These are phyloP conservation scores for Adansonia madagascariensis DNA, from an alignment of 441 rosid species.

Conservation along the genomic window DNA sequence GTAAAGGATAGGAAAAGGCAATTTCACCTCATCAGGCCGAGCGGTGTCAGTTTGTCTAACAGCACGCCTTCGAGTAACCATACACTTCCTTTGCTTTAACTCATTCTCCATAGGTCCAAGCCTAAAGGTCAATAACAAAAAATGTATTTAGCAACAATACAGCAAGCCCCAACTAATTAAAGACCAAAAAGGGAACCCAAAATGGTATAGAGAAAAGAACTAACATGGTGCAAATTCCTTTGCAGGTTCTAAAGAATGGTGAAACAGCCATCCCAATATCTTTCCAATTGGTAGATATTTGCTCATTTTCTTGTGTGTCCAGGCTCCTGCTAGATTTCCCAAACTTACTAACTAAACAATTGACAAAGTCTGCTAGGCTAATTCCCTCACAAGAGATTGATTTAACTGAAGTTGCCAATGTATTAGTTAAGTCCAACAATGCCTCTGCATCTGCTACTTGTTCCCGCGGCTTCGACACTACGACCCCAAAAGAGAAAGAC, in stretches of 20 bases:
- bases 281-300: slow-evolving; percentile 49
- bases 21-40: slow-evolving; percentile 63
- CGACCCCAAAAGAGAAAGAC: not conserved
- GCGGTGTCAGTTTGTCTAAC: slow-evolving; percentile 47
- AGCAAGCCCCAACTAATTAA: not conserved
- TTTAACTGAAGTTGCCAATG: slow-evolving; percentile 67
- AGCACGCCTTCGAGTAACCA: slow-evolving; percentile 38
- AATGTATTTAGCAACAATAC: slow-evolving; percentile 3
- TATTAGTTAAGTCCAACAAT: slow-evolving; percentile 57
- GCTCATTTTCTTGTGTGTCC: slow-evolving; percentile 38
- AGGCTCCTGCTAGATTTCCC: slow-evolving; percentile 39
- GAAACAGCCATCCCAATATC: slow-evolving; percentile 54
- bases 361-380: slow-evolving; percentile 59
- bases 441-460: slow-evolving; percentile 90
- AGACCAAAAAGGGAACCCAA: not conserved
- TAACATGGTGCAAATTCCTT: slow-evolving; percentile 62
- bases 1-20: not conserved
- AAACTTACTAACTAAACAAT: slow-evolving; percentile 48
- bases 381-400: slow-evolving; percentile 63
- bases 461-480: slow-evolving; percentile 84
- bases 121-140: slow-evolving; percentile 40
- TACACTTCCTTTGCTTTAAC: slow-evolving; percentile 50
- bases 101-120: slow-evolving; percentile 70
- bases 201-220: slow-evolving; percentile 28
- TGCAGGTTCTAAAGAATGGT: slow-evolving; percentile 39